phyloP scores from a whole-genome alignment of 371 early-diverging fungal genomes.

The Thermomucor indicae-seudaticae region DNA sequence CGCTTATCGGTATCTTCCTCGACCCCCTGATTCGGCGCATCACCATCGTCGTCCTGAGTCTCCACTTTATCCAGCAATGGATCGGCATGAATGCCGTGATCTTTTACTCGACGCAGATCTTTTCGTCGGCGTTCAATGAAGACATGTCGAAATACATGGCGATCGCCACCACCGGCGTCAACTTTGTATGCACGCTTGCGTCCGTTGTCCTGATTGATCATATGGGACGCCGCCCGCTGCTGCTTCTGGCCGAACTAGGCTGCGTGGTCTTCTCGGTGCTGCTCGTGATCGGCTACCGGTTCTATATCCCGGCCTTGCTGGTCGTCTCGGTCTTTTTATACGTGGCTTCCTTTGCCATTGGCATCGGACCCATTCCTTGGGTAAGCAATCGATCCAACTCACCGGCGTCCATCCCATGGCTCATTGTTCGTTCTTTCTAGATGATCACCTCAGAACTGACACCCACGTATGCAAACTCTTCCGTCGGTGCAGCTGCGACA shows the following conservation, averaged over 20 bases:
- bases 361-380: slow-evolving; percentile 34
- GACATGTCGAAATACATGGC: slow-evolving; percentile 45
- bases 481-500: slow-evolving; percentile 38
- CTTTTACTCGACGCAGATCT: slow-evolving; percentile 71
- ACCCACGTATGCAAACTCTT: slow-evolving; percentile 50
- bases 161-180: slow-evolving; percentile 52
- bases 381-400: background rate
- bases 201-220: slow-evolving; percentile 64
- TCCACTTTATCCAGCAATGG: slow-evolving; percentile 68
- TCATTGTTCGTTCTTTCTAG: background rate
- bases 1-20: slow-evolving; percentile 24
- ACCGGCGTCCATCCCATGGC: background rate
- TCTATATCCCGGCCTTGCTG: slow-evolving; percentile 19
- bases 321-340: slow-evolving; percentile 41
- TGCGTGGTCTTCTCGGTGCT: slow-evolving; percentile 48
- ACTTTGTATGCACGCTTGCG: slow-evolving; percentile 49
- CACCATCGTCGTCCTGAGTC: slow-evolving; percentile 43
- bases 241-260: slow-evolving; percentile 59
- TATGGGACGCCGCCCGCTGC: slow-evolving; percentile 66
- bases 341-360: slow-evolving; percentile 59
- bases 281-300: slow-evolving; percentile 42
- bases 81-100: slow-evolving; percentile 83
- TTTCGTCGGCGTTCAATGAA: slow-evolving; percentile 42
- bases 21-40: slow-evolving; percentile 42
- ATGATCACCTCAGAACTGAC: slow-evolving; percentile 59